Evolutionary conservation across 2,329 filamentous ascomycete species (phyloP).

Genomic region (Epichloe festucae): DNA sequence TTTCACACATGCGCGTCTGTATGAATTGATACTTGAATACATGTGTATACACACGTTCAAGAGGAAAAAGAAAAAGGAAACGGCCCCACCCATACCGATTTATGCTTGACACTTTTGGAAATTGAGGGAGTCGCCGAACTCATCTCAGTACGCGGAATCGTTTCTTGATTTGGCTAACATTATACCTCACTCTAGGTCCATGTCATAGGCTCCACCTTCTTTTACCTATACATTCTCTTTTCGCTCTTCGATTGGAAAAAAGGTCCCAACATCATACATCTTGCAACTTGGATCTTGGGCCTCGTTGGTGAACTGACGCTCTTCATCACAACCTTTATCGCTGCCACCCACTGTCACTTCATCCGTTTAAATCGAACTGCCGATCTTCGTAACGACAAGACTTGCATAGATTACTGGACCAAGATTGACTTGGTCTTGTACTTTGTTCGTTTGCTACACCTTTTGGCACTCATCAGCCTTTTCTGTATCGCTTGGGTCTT

Average conservation of each 20-base stretch:
- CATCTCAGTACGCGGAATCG: neutral
- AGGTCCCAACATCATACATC: conserved; percentile 68
- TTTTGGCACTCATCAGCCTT: conserved; percentile 45
- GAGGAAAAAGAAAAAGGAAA: no score
- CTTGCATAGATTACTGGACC: conserved; percentile 26
- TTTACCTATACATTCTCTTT: conserved; percentile 75
- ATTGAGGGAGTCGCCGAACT: neutral
- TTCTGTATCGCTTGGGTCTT: conserved; percentile 28
- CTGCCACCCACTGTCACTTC: conserved; percentile 56
- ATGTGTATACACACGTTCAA: no score
- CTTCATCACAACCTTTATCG: conserved; percentile 51
- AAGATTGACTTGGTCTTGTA: conserved; percentile 52
- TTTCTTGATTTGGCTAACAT: neutral
- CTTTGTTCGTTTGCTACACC: conserved; percentile 52
- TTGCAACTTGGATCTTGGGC: conserved; percentile 64
- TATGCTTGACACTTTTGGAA: no score
- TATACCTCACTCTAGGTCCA: conserved; percentile 52
- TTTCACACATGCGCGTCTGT: no score
- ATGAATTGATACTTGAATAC: no score
- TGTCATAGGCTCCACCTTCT: conserved; percentile 70
- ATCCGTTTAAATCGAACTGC: conserved; percentile 27
- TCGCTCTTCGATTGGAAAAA: conserved; percentile 74
- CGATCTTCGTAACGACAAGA: conserved; percentile 15
- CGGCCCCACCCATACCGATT: no score
- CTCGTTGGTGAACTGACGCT: conserved; percentile 62